phyloP scores from a whole-genome alignment of 202 grass and related monocot species.

The Brachypodium distachyon region DNA sequence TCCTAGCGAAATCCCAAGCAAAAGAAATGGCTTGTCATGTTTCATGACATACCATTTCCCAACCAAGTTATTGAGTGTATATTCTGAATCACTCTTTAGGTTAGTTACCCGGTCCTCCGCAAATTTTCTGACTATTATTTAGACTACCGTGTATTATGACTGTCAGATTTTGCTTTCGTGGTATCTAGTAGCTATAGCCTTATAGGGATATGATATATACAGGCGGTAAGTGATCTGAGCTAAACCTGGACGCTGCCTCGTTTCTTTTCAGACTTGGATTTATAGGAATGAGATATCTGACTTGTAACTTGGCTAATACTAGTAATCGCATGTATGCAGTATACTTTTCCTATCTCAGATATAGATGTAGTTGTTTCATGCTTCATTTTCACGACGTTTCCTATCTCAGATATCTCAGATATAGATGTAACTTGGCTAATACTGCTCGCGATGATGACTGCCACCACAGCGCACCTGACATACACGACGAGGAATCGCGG shows the following conservation, averaged over 20 bases:
- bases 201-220: slow-evolving; percentile 31
- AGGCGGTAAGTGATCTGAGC: slow-evolving; percentile 10
- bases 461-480: not conserved
- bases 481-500: not conserved
- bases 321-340: too few species aligned
- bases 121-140: not conserved
- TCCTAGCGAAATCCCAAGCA: not conserved
- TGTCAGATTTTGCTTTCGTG: slow-evolving; percentile 13
- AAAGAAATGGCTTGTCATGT: slow-evolving; percentile 9
- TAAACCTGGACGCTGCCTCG: not conserved
- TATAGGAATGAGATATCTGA: not conserved
- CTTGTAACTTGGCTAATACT: not conserved
- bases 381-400: too few species aligned
- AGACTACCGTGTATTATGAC: slow-evolving; percentile 21
- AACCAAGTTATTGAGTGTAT: slow-evolving; percentile 30
- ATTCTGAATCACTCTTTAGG: slow-evolving; percentile 36
- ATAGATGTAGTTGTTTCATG: not conserved
- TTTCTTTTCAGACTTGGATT: slow-evolving; percentile 1
- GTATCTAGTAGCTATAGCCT: slow-evolving; percentile 9
- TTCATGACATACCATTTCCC: not conserved
- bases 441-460: slow-evolving; percentile 9
- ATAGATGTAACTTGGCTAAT: not conserved
- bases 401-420: too few species aligned
- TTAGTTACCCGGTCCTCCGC: not conserved
- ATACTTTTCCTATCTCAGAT: not conserved